A percentile compares a stretch with the other conserved stretches of the same genome.
These are phyloP conservation scores for Acer yangbiense DNA, from an alignment of 345 rosid species.

Conservation along the genomic window DNA sequence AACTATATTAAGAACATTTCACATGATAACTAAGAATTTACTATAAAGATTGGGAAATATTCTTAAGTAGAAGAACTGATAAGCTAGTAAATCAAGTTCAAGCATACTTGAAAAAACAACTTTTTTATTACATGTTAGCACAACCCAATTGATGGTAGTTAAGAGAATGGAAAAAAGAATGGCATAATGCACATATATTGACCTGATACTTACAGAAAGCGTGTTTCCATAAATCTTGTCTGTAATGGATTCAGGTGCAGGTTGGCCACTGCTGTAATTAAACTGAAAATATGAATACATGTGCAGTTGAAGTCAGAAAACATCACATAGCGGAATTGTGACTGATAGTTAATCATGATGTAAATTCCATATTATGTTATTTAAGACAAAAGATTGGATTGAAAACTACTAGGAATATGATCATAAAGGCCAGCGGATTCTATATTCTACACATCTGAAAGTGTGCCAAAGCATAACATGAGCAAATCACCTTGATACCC, in stretches of 20 bases:
- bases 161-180: conserved; percentile 1
- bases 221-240: conserved; percentile 97
- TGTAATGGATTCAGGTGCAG: conserved; percentile 90
- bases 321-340: neutral
- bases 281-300: conserved; percentile 46
- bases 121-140: conserved; percentile 1
- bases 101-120: neutral
- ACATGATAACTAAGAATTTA: neutral
- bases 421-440: neutral
- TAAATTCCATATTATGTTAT: neutral
- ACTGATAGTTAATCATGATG: neutral
- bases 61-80: neutral
- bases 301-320: conserved; percentile 17
- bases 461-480: conserved; percentile 10
- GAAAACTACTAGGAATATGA: neutral
- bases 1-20: neutral
- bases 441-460: neutral
- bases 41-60: neutral
- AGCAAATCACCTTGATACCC: conserved; percentile 85
- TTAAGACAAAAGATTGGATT: neutral
- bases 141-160: neutral
- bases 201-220: conserved; percentile 73
- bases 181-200: neutral
- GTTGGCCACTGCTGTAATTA: conserved; percentile 93
- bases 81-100: neutral